These are phyloP conservation scores for Salisapilia sapeloensis DNA, from an alignment of 352 stramenopile species.

Conservation along the genomic window DNA sequence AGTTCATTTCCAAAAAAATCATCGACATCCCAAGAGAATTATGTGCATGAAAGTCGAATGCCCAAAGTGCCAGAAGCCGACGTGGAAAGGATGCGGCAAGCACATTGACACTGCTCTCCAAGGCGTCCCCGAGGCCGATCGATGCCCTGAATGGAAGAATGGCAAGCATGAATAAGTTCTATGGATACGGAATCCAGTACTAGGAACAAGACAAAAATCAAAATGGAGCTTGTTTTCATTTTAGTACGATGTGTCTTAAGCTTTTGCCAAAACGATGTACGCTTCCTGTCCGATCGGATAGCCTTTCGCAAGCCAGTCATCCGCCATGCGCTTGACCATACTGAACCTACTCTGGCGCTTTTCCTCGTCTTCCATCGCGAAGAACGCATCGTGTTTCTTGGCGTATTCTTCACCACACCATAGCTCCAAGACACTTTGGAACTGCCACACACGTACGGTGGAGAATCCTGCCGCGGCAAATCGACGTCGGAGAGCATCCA, in stretches of 20 bases:
- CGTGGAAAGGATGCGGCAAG: constrained; percentile 36
- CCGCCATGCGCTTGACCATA: constrained; percentile 16
- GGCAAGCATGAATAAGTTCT: constrained; percentile 31
- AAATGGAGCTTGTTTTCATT: no score
- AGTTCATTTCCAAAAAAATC: no score
- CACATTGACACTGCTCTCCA: constrained; percentile 34
- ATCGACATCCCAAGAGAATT: no score
- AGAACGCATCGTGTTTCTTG: constrained; percentile 10
- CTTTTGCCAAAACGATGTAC: constrained; percentile 26
- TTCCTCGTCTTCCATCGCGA: constrained; percentile 12
- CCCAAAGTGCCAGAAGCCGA: constrained; percentile 33
- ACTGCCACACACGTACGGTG: constrained; percentile 23
- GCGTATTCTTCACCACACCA: constrained; percentile 28
- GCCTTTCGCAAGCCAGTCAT: constrained; percentile 28
- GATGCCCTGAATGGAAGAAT: constrained; percentile 32
- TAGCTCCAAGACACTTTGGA: constrained; percentile 22
- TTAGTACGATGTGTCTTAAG: constrained; percentile 15
- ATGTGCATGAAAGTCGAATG: constrained; percentile 52
- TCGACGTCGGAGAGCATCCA: constrained; percentile 11
- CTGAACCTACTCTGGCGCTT: constrained; percentile 8
- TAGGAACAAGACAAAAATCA: no score
- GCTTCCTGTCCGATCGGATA: constrained; percentile 33
- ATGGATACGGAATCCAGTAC: no score
- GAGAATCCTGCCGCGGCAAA: constrained; percentile 15
- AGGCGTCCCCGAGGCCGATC: constrained; percentile 26